These are phyloP conservation scores for Gloeopeniophorella convolvens DNA, from an alignment of 768 basidiomycete genomes.

Conservation along the genomic window DNA sequence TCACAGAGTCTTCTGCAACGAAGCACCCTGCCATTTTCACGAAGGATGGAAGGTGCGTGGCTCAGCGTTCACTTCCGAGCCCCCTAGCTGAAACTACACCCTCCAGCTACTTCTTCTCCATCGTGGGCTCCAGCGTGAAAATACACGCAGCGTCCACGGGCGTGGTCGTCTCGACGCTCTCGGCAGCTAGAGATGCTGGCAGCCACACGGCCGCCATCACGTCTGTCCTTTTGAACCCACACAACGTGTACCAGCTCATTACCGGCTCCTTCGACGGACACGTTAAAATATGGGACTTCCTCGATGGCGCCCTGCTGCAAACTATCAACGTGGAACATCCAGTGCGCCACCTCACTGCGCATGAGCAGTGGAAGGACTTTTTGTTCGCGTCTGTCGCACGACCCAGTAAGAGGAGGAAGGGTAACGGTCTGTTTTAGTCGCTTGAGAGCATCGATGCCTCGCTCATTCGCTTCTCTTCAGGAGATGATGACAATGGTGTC, in stretches of 20 bases:
- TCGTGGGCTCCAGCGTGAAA: conserved; percentile 74
- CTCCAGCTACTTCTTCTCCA: conserved; percentile 81
- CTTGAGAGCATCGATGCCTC: neutral
- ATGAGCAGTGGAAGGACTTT: conserved; percentile 57
- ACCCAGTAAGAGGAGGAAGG: conserved; percentile 38
- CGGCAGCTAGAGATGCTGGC: conserved; percentile 37
- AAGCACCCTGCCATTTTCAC: conserved; percentile 74
- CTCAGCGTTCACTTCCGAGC: neutral
- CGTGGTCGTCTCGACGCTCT: conserved; percentile 77
- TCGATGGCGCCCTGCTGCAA: conserved; percentile 74
- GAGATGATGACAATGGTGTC: conserved; percentile 37
- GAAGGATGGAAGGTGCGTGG: conserved; percentile 72
- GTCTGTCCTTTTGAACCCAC: conserved; percentile 68
- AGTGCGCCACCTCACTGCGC: conserved; percentile 65
- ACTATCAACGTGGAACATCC: conserved; percentile 66
- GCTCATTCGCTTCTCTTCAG: neutral
- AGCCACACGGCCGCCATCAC: conserved; percentile 55
- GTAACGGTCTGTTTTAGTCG: conserved; percentile 23
- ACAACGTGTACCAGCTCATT: conserved; percentile 85
- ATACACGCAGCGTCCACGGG: conserved; percentile 78
- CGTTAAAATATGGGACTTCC: conserved; percentile 88
- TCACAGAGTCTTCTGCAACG: conserved; percentile 63
- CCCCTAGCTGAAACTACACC: conserved; percentile 17
- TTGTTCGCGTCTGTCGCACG: conserved; percentile 66
- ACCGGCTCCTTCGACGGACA: conserved; percentile 81